Conservation (phyloP, 768 basidiomycete species). For the Cubamyces sp. region DNA sequence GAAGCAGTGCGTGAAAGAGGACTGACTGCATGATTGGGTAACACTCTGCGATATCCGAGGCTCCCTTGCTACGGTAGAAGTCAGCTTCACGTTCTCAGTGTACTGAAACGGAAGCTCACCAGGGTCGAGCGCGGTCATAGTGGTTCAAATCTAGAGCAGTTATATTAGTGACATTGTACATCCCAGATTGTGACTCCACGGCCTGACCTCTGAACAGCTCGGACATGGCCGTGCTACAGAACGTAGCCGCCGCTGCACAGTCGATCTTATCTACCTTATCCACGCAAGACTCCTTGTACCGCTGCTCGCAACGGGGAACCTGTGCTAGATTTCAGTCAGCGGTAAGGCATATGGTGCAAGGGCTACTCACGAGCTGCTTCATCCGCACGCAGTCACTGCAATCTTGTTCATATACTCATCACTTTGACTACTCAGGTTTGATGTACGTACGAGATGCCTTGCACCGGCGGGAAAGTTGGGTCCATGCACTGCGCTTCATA, state of each 20-base stretch:
- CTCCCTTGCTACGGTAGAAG: slow-evolving; percentile 40
- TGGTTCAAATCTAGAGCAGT: slow-evolving; percentile 7
- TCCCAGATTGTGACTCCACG: too few species aligned
- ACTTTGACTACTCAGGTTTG: neutral
- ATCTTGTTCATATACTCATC: slow-evolving; percentile 21
- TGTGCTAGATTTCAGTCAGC: slow-evolving; percentile 12
- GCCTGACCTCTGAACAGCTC: slow-evolving; percentile 31
- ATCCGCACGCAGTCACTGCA: slow-evolving; percentile 43
- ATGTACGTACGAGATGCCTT: slow-evolving; percentile 45
- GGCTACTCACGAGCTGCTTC: slow-evolving; percentile 43
- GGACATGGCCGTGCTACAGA: slow-evolving; percentile 51
- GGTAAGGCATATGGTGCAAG: neutral
- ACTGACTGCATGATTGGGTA: slow-evolving; percentile 56
- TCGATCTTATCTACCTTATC: slow-evolving; percentile 47
- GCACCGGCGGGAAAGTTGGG: slow-evolving; percentile 50
- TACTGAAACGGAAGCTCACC: neutral
- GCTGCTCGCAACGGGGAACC: slow-evolving; percentile 51
- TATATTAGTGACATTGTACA: too few species aligned
- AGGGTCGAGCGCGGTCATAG: slow-evolving; percentile 20
- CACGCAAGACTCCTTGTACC: slow-evolving; percentile 44
- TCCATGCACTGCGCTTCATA: slow-evolving; percentile 57
- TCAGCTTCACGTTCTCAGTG: too few species aligned
- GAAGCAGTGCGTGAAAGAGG: neutral
- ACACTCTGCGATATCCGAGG: slow-evolving; percentile 52
- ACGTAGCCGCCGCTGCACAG: slow-evolving; percentile 46